Evolutionary conservation across 1,284 basidiomycete genomes (phyloP).

Genomic region (Cutaneotrichosporon dermatis): DNA sequence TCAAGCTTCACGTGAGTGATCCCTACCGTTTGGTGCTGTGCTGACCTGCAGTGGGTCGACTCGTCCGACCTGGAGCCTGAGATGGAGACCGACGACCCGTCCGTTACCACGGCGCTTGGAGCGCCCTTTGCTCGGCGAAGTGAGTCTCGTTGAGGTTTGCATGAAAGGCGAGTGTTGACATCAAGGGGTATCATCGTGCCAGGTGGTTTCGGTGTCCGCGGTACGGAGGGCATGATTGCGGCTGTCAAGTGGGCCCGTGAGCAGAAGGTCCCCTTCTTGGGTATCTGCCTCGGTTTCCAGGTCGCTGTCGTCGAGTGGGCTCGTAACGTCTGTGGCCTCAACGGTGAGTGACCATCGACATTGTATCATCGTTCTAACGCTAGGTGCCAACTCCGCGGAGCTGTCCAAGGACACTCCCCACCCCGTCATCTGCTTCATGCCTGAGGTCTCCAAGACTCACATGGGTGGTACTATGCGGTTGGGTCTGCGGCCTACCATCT

Average conservation of each 20-base stretch:
- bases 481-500: constrained; percentile 89
- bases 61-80: constrained; percentile 86
- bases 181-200: constrained; percentile 86
- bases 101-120: constrained; percentile 94
- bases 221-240: constrained; percentile 95
- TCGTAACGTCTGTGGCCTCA: constrained; percentile 72
- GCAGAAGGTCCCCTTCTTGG: constrained; percentile 89
- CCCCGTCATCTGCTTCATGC: constrained; percentile 94
- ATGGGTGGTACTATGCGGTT: constrained; percentile 99
- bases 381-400: constrained; percentile 85
- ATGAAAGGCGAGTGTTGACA: background rate
- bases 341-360: constrained; percentile 50
- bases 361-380: constrained; percentile 17
- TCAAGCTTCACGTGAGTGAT: constrained; percentile 65
- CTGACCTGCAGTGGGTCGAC: constrained; percentile 72
- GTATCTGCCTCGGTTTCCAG: constrained; percentile 98
- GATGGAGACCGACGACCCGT: constrained; percentile 75
- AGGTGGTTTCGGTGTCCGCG: constrained; percentile 89
- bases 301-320: constrained; percentile 95
- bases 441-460: constrained; percentile 95
- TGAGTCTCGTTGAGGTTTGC: constrained; percentile 46
- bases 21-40: background rate
- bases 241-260: constrained; percentile 96
- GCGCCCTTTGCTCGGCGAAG: constrained; percentile 83
- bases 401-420: constrained; percentile 60